These are phyloP conservation scores for Citeromyces nyonsensis DNA, from an alignment of 805 yeast species.

Conservation along the genomic window DNA sequence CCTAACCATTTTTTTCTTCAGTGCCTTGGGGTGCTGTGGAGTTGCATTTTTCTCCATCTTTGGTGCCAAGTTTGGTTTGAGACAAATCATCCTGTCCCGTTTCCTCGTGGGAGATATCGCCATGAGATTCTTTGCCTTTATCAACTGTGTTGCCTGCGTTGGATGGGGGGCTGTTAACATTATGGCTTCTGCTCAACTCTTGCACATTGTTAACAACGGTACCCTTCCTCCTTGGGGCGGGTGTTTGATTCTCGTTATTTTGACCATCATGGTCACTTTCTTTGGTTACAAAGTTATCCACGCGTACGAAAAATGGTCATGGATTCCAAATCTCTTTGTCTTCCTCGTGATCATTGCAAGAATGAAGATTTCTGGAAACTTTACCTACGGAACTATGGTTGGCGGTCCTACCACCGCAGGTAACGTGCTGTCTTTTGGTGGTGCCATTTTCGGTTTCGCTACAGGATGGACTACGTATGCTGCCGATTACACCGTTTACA, in stretches of 20 bases:
- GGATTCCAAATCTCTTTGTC: constrained; percentile 69
- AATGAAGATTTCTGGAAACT: constrained; percentile 50
- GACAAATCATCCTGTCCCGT: constrained; percentile 77
- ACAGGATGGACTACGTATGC: constrained; percentile 93
- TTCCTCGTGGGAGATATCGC: constrained; percentile 64
- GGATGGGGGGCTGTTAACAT: constrained; percentile 95
- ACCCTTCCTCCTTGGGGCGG: constrained; percentile 85
- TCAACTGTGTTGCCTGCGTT: constrained; percentile 74
- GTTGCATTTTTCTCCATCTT: constrained; percentile 75
- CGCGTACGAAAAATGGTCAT: constrained; percentile 67
- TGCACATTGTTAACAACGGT: constrained; percentile 55
- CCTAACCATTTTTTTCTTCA: constrained; percentile 57
- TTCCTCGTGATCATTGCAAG: constrained; percentile 72
- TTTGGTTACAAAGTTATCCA: constrained; percentile 81
- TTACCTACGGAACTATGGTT: constrained; percentile 34
- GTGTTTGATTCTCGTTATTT: constrained; percentile 51
- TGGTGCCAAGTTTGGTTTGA: constrained; percentile 73
- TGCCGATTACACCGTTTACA: constrained; percentile 83
- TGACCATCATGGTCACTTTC: constrained; percentile 60
- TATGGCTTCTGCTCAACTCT: constrained; percentile 75
- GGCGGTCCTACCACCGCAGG: constrained; percentile 64
- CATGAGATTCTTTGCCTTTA: constrained; percentile 60
- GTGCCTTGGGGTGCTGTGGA: constrained; percentile 53
- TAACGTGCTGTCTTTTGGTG: constrained; percentile 64
- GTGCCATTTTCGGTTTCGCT: constrained; percentile 75